Evolutionary conservation across 2,329 filamentous ascomycete genomes (phyloP).

Genomic region (Ceratocystis diversiconidia): DNA sequence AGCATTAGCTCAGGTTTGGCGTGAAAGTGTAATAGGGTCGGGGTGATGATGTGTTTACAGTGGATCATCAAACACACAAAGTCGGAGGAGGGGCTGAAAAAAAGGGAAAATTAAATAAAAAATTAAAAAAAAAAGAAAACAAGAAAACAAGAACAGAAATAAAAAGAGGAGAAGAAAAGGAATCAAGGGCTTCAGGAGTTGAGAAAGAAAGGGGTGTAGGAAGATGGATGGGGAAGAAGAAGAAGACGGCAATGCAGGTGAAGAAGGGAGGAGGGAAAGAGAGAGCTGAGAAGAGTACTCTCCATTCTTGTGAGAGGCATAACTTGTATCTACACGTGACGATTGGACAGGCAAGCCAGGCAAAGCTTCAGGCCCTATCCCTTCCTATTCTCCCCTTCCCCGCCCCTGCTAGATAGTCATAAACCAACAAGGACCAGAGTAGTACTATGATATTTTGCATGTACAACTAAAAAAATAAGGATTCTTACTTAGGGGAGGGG

Average conservation of each 20-base stretch:
- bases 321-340: background rate
- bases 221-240: background rate
- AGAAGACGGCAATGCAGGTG: background rate
- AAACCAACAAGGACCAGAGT: too few species aligned
- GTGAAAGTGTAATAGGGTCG: background rate
- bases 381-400: too few species aligned
- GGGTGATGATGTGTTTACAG: background rate
- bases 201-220: background rate
- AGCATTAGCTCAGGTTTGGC: slow-evolving; percentile 1
- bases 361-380: too few species aligned
- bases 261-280: background rate
- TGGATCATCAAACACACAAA: slow-evolving; percentile 4
- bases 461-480: background rate
- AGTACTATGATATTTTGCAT: background rate
- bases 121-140: background rate
- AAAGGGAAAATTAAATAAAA: background rate
- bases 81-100: background rate
- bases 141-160: background rate
- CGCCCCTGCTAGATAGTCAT: too few species aligned
- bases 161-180: background rate
- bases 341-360: too few species aligned
- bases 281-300: background rate
- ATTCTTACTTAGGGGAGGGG: background rate
- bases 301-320: background rate
- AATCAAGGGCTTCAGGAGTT: background rate